A percentile compares a stretch with the other conserved stretches of the same genome.
Evolutionary conservation across 2,329 filamentous ascomycete genomes (phyloP).

Genomic region (Colletotrichum liriopes): DNA sequence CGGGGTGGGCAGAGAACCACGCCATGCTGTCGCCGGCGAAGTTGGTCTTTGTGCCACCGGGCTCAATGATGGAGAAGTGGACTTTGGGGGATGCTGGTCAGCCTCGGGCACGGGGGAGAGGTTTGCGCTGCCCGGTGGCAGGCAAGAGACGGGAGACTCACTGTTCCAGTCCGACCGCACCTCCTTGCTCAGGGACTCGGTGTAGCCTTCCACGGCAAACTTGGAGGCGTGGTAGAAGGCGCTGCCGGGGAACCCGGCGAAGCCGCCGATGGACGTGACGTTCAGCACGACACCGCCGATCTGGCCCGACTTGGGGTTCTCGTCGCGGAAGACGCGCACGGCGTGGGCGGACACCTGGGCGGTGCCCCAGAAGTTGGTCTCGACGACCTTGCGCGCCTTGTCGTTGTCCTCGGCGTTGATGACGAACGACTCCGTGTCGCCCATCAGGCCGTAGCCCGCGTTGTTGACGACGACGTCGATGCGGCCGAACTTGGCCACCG

Average conservation of each 20-base stretch:
- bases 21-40: slow-evolving; percentile 48
- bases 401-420: neutral
- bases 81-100: slow-evolving; percentile 47
- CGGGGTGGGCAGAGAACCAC: slow-evolving; percentile 52
- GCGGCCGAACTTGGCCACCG: slow-evolving; percentile 64
- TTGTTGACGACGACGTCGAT: slow-evolving; percentile 75
- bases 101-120: neutral
- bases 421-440: slow-evolving; percentile 20
- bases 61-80: slow-evolving; percentile 60
- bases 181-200: slow-evolving; percentile 62
- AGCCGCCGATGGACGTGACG: slow-evolving; percentile 68
- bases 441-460: slow-evolving; percentile 63
- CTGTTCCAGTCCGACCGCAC: slow-evolving; percentile 60
- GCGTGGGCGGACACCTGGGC: slow-evolving; percentile 55
- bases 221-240: slow-evolving; percentile 60
- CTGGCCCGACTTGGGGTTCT: slow-evolving; percentile 48
- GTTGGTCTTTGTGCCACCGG: slow-evolving; percentile 56
- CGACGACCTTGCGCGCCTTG: slow-evolving; percentile 47
- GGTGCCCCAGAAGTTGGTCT: slow-evolving; percentile 61
- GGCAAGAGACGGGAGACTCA: slow-evolving; percentile 42
- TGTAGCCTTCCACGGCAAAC: slow-evolving; percentile 64
- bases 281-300: slow-evolving; percentile 69
- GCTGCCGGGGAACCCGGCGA: slow-evolving; percentile 52
- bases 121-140: neutral
- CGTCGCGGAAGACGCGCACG: slow-evolving; percentile 56